Evolutionary conservation across 352 stramenopile genomes (phyloP).

Genomic region (Plasmopara viticola): DNA sequence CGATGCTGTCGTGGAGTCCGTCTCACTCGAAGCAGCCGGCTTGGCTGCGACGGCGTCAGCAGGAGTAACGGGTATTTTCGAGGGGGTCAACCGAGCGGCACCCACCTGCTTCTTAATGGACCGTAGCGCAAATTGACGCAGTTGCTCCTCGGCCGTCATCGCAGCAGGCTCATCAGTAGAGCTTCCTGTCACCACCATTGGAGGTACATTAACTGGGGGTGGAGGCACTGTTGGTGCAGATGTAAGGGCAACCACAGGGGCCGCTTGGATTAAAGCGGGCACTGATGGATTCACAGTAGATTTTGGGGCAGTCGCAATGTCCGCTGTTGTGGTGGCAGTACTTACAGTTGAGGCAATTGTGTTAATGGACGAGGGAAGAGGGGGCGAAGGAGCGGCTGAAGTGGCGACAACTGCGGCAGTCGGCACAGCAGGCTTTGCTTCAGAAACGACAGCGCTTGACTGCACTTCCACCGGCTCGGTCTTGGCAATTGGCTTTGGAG

Average conservation of each 20-base stretch:
- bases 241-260: background rate
- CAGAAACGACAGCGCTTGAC: slow-evolving; percentile 6
- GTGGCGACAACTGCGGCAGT: slow-evolving; percentile 10
- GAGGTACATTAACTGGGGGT: slow-evolving; percentile 7
- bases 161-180: slow-evolving; percentile 9
- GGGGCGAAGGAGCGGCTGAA: slow-evolving; percentile 8
- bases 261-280: background rate
- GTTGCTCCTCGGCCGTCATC: slow-evolving; percentile 50
- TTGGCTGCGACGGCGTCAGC: slow-evolving; percentile 17
- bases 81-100: slow-evolving; percentile 19
- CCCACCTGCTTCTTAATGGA: slow-evolving; percentile 64
- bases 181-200: slow-evolving; percentile 11
- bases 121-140: slow-evolving; percentile 56
- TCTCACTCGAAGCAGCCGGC: slow-evolving; percentile 14
- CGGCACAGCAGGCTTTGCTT: slow-evolving; percentile 13
- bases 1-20: slow-evolving; percentile 10
- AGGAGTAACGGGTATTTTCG: slow-evolving; percentile 15
- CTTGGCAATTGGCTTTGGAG: slow-evolving; percentile 14
- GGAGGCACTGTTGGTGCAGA: background rate
- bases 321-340: slow-evolving; percentile 12
- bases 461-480: slow-evolving; percentile 8
- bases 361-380: slow-evolving; percentile 9
- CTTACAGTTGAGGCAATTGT: slow-evolving; percentile 11
- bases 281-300: background rate
- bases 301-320: slow-evolving; percentile 2